Evolutionary conservation across 2,329 filamentous ascomycete species (phyloP).

Genomic region (Sporothrix luriei): DNA sequence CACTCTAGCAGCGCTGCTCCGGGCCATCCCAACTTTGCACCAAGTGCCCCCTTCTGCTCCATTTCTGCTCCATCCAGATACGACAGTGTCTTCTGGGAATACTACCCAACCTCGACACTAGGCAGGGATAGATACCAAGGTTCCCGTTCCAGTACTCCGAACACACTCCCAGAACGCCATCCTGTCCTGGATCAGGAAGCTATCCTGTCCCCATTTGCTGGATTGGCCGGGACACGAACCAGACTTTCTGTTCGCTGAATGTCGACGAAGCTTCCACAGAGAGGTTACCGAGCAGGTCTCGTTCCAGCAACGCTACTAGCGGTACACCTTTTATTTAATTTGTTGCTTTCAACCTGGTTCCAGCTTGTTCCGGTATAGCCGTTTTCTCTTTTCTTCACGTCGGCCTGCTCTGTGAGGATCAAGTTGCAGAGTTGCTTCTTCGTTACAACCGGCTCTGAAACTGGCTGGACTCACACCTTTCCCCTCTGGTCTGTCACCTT

Average conservation of each 20-base stretch:
- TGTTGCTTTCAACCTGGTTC: not conserved
- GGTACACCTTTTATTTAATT: not conserved
- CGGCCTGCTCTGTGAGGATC: not conserved
- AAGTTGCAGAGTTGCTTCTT: not conserved
- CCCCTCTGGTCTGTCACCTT: not conserved
- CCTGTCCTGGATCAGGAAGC: no score
- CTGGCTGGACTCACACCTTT: constrained; percentile 6
- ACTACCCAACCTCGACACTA: constrained; percentile 27
- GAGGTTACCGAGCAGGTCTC: not conserved
- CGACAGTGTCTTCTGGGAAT: constrained; percentile 23
- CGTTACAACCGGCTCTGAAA: not conserved
- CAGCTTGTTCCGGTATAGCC: not conserved
- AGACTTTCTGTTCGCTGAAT: not conserved
- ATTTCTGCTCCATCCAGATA: not conserved
- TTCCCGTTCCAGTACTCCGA: not conserved
- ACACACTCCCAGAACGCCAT: constrained; percentile 16
- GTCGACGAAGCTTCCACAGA: not conserved
- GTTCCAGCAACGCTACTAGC: not conserved
- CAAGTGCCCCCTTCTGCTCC: constrained; percentile 7
- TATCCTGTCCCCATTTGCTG: constrained; percentile 19
- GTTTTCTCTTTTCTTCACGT: not conserved
- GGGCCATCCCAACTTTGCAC: constrained; percentile 15
- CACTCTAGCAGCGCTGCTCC: not conserved
- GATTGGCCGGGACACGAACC: constrained; percentile 19
- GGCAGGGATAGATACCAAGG: constrained; percentile 26